Base-by-base conservation (phyloP, 257 asterid genomes). In the Nicotiana benthamiana region DNA sequence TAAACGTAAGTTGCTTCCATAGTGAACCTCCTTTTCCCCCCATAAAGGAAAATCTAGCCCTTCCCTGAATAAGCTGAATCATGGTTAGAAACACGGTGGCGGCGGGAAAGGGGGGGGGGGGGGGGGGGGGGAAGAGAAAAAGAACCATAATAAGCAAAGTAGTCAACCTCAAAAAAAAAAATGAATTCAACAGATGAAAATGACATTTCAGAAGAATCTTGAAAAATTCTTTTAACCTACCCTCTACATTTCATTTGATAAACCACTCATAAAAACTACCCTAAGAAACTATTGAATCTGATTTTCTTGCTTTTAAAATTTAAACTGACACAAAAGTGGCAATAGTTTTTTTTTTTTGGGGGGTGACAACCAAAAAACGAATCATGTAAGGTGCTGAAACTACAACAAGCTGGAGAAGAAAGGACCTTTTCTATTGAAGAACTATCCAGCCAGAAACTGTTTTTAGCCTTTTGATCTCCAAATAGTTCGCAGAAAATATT, bases 1-100 rank as follows among this genome's bases (percentile, higher is more conserved):
- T 90, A 91, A 89, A 96, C 1, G 92, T 88, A 82, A 96, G 66
- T 89, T 94, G 96, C 89, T 89, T 92, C 99, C 99, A 96, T 80
- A 96, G 92, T 16, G 94, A 66, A 78, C 97, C 98, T 80, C 99
- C 98, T 88, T 90, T 94, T 53, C 94, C 97, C 78, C 99, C 99
- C 98, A 96, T 96, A 87, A 89, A 94, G 27, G 99, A 96, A 92
- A 96, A 96, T 74, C 98, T 97, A 81, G 99, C 99, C 90, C 99
- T 96, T 89, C 82, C 89, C 99, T 96, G 88, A 88, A 86, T 66
- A 85, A 88, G 79, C 83, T 67, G 81, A 66, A 84, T 84, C 81
- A 64, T 79, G 84, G 85, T 84, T 86, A 87, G 88, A 80, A 77
- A 26, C 27, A 2, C 27, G 27, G 27, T 2, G 27, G 27, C 27